These are phyloP conservation scores for Pugionium cornutum DNA, from an alignment of 345 rosid genomes.

Conservation along the genomic window DNA sequence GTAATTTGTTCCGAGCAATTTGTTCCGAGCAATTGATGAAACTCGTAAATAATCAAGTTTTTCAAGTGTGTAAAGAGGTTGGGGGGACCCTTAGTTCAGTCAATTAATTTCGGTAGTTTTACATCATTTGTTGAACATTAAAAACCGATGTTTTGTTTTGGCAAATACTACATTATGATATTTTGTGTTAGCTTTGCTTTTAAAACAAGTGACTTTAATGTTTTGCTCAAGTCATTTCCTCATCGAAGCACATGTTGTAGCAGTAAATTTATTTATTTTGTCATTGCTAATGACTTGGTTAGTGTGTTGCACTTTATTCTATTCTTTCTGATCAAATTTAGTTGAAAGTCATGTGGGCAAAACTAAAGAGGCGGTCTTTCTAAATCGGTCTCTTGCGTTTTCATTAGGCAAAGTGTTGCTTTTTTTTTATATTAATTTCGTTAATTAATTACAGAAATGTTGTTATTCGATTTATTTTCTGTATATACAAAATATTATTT, in stretches of 20 bases:
- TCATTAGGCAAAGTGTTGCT: conserved; percentile 31
- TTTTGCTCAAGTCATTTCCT: conserved; percentile 3
- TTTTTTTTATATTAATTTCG: conserved; percentile 18
- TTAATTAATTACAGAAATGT: conserved; percentile 7
- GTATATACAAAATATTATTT: neutral
- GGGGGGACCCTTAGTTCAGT: too few species aligned
- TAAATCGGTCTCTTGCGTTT: conserved; percentile 37
- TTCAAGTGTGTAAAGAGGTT: too few species aligned
- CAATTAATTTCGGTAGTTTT: too few species aligned
- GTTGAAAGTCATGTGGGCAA: conserved; percentile 8
- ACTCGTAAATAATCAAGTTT: too few species aligned
- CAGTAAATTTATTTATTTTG: neutral
- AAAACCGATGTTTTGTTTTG: too few species aligned
- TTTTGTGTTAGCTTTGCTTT: neutral
- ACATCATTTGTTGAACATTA: too few species aligned
- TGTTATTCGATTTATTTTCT: conserved; percentile 5
- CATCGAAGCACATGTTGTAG: neutral
- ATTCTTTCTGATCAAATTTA: conserved; percentile 32
- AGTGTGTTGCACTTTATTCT: conserved; percentile 23
- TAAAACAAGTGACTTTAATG: neutral
- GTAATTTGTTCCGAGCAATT: too few species aligned
- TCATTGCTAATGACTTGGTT: conserved; percentile 22
- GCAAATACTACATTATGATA: too few species aligned
- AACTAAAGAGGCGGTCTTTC: neutral
- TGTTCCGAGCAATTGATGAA: too few species aligned